A percentile compares a stretch with the other conserved stretches of the same genome.
These are phyloP conservation scores for Beauveria sp. DNA, from an alignment of 2,329 filamentous ascomycete genomes.

Conservation along the genomic window DNA sequence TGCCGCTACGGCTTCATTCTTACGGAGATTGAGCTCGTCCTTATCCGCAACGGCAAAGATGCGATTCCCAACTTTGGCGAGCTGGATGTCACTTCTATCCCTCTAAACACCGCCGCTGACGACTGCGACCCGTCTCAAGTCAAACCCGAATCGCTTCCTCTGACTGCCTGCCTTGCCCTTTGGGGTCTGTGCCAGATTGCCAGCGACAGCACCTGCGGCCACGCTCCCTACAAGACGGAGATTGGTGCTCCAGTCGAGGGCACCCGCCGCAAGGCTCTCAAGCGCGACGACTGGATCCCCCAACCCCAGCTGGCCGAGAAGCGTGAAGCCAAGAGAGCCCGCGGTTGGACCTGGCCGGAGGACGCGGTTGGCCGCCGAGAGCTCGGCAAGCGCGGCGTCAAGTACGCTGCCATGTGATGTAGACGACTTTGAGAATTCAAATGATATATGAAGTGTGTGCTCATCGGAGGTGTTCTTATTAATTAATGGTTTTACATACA, in stretches of 20 bases:
- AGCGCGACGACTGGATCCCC: slow-evolving; percentile 71
- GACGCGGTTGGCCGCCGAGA: slow-evolving; percentile 66
- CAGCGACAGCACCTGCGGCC: slow-evolving; percentile 46
- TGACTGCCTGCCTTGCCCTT: slow-evolving; percentile 66
- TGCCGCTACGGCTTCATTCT: slow-evolving; percentile 95
- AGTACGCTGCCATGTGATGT: slow-evolving; percentile 30
- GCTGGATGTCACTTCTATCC: slow-evolving; percentile 63
- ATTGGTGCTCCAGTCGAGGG: slow-evolving; percentile 69
- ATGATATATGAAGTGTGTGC: neutral
- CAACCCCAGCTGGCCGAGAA: slow-evolving; percentile 66
- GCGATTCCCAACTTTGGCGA: slow-evolving; percentile 78
- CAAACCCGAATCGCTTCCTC: slow-evolving; percentile 33
- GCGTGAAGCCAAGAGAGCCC: slow-evolving; percentile 62
- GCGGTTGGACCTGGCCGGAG: slow-evolving; percentile 71
- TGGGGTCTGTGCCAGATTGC: slow-evolving; percentile 73
- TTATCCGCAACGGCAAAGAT: slow-evolving; percentile 72
- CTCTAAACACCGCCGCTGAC: slow-evolving; percentile 39
- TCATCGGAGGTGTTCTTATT: neutral
- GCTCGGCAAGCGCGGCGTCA: slow-evolving; percentile 57
- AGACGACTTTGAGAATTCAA: neutral
- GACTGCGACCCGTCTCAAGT: slow-evolving; percentile 21
- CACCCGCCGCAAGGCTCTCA: slow-evolving; percentile 59
- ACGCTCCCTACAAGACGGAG: slow-evolving; percentile 59
- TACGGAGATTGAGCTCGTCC: slow-evolving; percentile 89
- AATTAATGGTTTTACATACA: neutral